Evolutionary conservation across 768 basidiomycete genomes (phyloP), one percentile per base, ranked within the genome.

Genomic region (Punctularia strigosozonata): DNA sequence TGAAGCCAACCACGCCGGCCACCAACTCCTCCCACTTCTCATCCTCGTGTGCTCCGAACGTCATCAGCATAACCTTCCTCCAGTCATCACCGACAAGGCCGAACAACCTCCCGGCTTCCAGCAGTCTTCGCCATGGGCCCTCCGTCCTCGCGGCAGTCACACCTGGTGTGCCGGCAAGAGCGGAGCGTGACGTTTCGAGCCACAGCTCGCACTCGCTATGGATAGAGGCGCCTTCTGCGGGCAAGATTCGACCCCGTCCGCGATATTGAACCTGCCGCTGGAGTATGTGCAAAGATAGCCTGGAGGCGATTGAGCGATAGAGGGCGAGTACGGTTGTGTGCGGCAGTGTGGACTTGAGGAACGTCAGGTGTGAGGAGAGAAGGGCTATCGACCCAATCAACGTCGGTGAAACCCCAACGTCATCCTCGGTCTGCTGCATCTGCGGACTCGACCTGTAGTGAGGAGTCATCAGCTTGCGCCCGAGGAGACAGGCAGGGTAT

Each of bases 211-310:
- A 77, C 56, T 98, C 91, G 1, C 71, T 70, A 17, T 64, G 64
- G 17, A 94, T 67, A 17, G 62, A 60, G 42, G 65, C 68, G 4
- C 80, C 85, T 39, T 87, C 80, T 6, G 56, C 50, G 3, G 68
- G 55, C 23, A 69, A 65, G 40, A 91, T 64, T 39, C 66, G 64
- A 5, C 61, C 70, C 43, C 73, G 73, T 0, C 86, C 80, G 31
- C 87, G 77, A 52, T 84, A 85, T 26, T 82, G 56, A 39, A 95
- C 76, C 42, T 82, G 76, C 12, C 91, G 81, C 46, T 91, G 86
- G 15, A 85, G 61, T 38, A 98, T 77, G 52, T 91, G 77, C 36
- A 81, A 75, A 0, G 82, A 67, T 10, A 98, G 51, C 25, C 75
- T 73, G 6, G 75, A 61, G 17, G 81, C 75, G 43, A 83, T 77